These are phyloP conservation scores for Arthroderma uncinatum DNA, from an alignment of 2,329 filamentous ascomycete species.

Conservation along the genomic window DNA sequence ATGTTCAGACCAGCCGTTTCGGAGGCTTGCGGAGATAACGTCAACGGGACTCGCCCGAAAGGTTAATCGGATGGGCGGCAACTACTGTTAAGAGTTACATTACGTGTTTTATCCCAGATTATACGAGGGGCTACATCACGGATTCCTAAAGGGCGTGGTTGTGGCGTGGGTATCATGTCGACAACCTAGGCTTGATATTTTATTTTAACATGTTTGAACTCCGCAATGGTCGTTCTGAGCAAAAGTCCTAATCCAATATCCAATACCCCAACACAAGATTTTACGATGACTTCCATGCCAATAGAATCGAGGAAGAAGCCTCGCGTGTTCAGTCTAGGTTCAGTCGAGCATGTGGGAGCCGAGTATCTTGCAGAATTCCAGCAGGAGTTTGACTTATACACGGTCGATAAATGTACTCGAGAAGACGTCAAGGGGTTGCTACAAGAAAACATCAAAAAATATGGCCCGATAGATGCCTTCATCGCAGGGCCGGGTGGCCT, in stretches of 20 bases:
- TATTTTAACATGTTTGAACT: no score
- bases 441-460: conserved; percentile 25
- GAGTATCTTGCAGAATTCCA: conserved; percentile 34
- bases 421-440: conserved; percentile 28
- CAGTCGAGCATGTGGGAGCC: conserved; percentile 29
- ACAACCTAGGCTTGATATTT: not conserved
- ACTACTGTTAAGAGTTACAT: not conserved
- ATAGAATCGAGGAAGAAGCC: conserved; percentile 22
- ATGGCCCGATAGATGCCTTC: conserved; percentile 39
- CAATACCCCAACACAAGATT: not conserved
- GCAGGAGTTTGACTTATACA: conserved; percentile 31
- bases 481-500: conserved; percentile 41
- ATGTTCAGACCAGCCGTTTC: not conserved
- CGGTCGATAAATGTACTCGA: conserved; percentile 31
- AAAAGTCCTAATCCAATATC: no score
- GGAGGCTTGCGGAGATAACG: not conserved
- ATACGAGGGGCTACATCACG: not conserved
- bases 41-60: not conserved
- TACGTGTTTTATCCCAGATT: not conserved
- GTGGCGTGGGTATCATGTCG: not conserved
- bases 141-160: not conserved
- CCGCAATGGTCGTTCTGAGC: no score
- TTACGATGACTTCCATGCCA: not conserved
- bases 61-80: not conserved
- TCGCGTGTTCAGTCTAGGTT: conserved; percentile 35